Evolutionary conservation across 345 rosid species (phyloP), one percentile per base, ranked within the genome.

Genomic region (Corchorus capsularis): DNA sequence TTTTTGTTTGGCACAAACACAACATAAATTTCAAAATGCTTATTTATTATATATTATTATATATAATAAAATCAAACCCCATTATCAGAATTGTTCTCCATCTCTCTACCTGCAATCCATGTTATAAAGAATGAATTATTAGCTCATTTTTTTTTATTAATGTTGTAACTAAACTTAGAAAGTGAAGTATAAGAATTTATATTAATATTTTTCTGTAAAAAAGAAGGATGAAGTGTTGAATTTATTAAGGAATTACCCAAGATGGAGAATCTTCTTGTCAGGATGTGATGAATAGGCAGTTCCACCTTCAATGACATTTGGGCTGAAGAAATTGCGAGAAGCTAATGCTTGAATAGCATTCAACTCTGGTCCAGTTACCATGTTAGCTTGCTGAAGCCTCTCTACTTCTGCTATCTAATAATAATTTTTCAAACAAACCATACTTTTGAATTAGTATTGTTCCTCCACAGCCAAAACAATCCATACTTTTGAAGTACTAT

Each of bases 181-280:
- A 27, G 1, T 27, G 1, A 27, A 27, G n/a, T 27, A 27, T 27
- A 27, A 27, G 27, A 27, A 27, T 27, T 27, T 27, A 27, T 27
- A 27, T 27, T 27, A 27, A 27, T 27, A 27, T 27, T 27, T 27
- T 27, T 27, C 27, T 27, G 0, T 27, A 27, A 27, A 27, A 27
- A 27, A 27, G 27, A 27, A 27, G 27, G 27, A 0, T 27, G 27
- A 27, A 27, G 27, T 27, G 27, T 27, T 4, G 43, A 66, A 39
- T 4, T 39, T 0, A 37, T 39, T 0, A 37, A 9, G 16, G 19
- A 72, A 13, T 8, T 74, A 95, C 87, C 98, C 98, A 56, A 93
- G 97, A 84, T 93, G 93, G 74, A 92, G 94, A 6, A 85, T 80
- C 82, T 91, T 95, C 89, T 90, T 93, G 85, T 90, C 96, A 0